Evolutionary conservation across 768 basidiomycete species (phyloP).

Genomic region (Hemileccinum impolitum): DNA sequence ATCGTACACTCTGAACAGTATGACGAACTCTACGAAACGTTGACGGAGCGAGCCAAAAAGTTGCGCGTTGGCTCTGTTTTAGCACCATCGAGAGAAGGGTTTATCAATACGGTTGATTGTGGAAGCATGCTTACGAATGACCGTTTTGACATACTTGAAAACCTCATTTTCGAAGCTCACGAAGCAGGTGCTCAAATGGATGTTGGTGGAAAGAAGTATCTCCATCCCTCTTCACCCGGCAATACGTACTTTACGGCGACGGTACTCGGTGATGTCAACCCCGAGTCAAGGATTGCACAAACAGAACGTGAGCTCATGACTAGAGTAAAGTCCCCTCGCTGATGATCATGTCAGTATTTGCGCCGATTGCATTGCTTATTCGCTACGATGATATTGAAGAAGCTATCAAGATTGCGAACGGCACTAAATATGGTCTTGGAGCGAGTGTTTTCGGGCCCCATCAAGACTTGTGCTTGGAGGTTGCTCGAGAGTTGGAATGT

Average conservation of each 20-base stretch:
- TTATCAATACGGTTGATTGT: constrained; percentile 72
- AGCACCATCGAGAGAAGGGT: constrained; percentile 62
- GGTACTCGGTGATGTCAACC: constrained; percentile 73
- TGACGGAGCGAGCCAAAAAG: constrained; percentile 60
- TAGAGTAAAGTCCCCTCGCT: constrained; percentile 4
- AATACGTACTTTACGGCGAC: constrained; percentile 88
- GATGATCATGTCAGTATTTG: constrained; percentile 68
- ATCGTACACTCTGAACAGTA: constrained; percentile 80
- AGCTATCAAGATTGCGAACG: constrained; percentile 85
- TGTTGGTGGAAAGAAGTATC: constrained; percentile 62
- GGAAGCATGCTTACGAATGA: constrained; percentile 82
- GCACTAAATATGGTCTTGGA: constrained; percentile 85
- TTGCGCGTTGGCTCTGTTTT: constrained; percentile 80
- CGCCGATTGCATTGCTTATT: constrained; percentile 86
- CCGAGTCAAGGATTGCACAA: constrained; percentile 72
- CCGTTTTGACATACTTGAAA: constrained; percentile 67
- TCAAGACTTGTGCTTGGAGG: constrained; percentile 69
- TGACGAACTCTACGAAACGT: constrained; percentile 64
- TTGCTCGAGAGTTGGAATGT: constrained; percentile 81
- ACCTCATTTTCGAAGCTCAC: constrained; percentile 65
- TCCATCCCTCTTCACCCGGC: constrained; percentile 63
- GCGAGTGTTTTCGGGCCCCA: constrained; percentile 93
- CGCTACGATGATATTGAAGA: constrained; percentile 81
- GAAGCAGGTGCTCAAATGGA: constrained; percentile 61
- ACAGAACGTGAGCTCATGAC: constrained; percentile 54